Evolutionary conservation across 352 stramenopile genomes (phyloP), one percentile per base, ranked within the genome.

Genomic region (Phytophthora sojae): DNA sequence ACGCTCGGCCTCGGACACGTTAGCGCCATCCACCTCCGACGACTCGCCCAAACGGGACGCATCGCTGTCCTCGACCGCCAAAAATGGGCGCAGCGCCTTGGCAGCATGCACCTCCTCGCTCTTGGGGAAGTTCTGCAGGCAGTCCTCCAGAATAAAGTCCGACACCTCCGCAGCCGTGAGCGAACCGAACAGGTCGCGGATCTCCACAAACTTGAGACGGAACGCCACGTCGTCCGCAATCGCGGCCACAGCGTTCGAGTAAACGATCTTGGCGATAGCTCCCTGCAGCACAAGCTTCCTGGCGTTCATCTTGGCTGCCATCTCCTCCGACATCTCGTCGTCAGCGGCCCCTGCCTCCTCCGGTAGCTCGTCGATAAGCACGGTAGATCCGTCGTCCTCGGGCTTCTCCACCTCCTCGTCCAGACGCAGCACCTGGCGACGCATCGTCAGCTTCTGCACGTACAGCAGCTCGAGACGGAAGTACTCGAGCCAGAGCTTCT

Each of bases 401-500:
- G 26, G 29, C 21, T 67, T 76, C 7, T 68, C 61, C 37, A 62
- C 72, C 15, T 57, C 51, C 2, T 79, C 83, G 51, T 96, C 85
- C 12, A 96, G 76, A 71, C 85, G 81, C 42, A 96, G 78, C 45
- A 96, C 81, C 60, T 94, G 86, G 14, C 89, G 88, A 66, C 89
- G 89, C 51, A 93, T 81, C 19, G 78, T 81, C 55, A 98, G 77
- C 70, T 97, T 98, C 73, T 97, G 86, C 68, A 97, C 93, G 73
- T 97, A 98, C 52, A 96, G 79, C 64, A 97, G 77, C 64, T 98
- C 92, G 11, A 98, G 75, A 30, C 91, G 86, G 58, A 97, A 97
- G 70, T 97, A 98, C 78, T 98, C 91, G 37, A 92, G 75, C 92
- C 92, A 98, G 37, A 98, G 84, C 52, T 90, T 91, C 54, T 86